Conservation (phyloP, 2,329 filamentous ascomycete species). For the Aspergillus chevalieri region DNA sequence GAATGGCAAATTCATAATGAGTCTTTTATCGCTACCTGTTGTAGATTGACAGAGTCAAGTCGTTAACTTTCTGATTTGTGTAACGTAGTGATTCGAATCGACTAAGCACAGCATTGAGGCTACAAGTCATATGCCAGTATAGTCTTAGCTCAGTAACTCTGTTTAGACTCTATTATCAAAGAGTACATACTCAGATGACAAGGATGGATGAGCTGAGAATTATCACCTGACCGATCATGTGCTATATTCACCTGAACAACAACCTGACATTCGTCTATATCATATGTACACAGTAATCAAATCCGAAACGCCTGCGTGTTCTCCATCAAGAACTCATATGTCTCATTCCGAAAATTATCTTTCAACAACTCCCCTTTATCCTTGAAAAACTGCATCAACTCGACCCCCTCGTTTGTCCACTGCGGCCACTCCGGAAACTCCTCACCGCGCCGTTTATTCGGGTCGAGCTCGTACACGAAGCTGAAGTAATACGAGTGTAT, state of each 20-base stretch:
- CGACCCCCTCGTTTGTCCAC: constrained; percentile 43
- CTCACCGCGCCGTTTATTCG: constrained; percentile 50
- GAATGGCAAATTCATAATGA: too few species aligned
- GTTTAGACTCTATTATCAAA: too few species aligned
- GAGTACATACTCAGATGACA: neutral
- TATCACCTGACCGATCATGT: neutral
- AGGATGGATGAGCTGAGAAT: neutral
- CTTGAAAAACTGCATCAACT: constrained; percentile 48
- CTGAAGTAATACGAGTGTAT: constrained; percentile 66
- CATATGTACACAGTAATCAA: constrained; percentile 4
- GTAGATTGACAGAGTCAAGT: too few species aligned
- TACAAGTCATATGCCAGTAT: too few species aligned
- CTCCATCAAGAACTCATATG: constrained; percentile 36
- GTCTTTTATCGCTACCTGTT: too few species aligned
- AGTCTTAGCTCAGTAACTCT: too few species aligned
- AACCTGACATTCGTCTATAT: neutral
- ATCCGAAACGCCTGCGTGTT: constrained; percentile 20
- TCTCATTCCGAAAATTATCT: constrained; percentile 46
- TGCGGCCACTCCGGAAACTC: constrained; percentile 48
- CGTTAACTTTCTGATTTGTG: too few species aligned
- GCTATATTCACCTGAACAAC: neutral
- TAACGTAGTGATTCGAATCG: too few species aligned
- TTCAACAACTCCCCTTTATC: constrained; percentile 31
- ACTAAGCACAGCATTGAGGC: too few species aligned
- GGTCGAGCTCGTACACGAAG: constrained; percentile 65